A percentile compares a stretch with the other conserved stretches of the same genome.
These are phyloP conservation scores for Pilobolus umbonatus DNA, from an alignment of 192 early-diverging fungal genomes.

Conservation along the genomic window DNA sequence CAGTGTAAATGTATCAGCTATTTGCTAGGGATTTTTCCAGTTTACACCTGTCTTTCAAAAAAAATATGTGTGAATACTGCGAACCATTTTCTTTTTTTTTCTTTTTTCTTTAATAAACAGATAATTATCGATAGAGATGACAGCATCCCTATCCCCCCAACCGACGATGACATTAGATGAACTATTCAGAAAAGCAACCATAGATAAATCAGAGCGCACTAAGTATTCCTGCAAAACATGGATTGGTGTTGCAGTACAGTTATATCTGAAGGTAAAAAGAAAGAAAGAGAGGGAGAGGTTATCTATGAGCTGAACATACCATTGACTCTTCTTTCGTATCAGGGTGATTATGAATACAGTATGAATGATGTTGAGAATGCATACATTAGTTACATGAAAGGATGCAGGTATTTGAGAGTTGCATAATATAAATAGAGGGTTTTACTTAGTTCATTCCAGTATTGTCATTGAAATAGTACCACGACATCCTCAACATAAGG, in stretches of 20 bases:
- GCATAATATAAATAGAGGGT: slow-evolving; percentile 40
- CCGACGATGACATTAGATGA: no score
- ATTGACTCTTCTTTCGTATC: neutral
- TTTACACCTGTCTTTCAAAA: no score
- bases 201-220: neutral
- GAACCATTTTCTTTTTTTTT: neutral
- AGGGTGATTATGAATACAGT: slow-evolving; percentile 25
- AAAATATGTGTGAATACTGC: no score
- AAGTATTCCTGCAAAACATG: slow-evolving; percentile 14
- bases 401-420: slow-evolving; percentile 20
- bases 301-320: no score
- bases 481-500: neutral
- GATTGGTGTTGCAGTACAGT: slow-evolving; percentile 4
- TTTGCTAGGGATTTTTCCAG: no score
- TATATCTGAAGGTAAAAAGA: slow-evolving; percentile 13
- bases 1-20: no score
- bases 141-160: neutral
- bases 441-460: neutral
- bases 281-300: neutral
- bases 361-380: slow-evolving; percentile 22
- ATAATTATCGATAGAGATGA: neutral
- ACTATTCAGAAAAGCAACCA: neutral
- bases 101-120: neutral
- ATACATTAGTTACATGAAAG: slow-evolving; percentile 33
- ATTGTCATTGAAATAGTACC: neutral